Evolutionary conservation across 345 rosid species (phyloP).

Genomic region (Passiflora organensis): DNA sequence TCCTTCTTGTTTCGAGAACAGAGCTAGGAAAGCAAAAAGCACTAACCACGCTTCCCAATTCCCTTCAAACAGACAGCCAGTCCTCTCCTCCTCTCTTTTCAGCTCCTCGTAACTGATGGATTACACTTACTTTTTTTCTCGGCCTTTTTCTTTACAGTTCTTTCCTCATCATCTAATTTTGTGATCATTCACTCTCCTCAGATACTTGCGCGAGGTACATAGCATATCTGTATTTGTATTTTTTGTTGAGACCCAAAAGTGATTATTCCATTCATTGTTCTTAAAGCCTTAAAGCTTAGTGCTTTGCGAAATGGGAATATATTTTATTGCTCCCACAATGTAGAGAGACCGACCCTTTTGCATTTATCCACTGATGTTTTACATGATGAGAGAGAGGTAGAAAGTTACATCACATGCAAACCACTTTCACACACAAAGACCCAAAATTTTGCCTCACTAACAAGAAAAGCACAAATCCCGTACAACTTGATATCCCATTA

Average conservation of each 20-base stretch:
- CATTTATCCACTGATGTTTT: conserved; percentile 32
- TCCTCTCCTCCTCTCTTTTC: conserved; percentile 22
- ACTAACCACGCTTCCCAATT: conserved; percentile 31
- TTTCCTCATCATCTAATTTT: conserved; percentile 14
- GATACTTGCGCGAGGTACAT: conserved; percentile 13
- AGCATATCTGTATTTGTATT: conserved; percentile 5
- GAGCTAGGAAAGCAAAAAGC: conserved; percentile 4
- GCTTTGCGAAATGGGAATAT: conserved; percentile 13
- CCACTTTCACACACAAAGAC: conserved; percentile 44
- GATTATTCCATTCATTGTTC: conserved; percentile 35
- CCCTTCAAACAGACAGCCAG: conserved; percentile 56
- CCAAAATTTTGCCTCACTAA: conserved; percentile 46
- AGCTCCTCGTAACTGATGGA: conserved; percentile 29
- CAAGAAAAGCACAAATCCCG: conserved; percentile 68
- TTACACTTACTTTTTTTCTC: conserved; percentile 13
- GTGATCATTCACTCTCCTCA: conserved; percentile 2
- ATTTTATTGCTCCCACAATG: conserved; percentile 17
- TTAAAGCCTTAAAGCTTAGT: conserved; percentile 18
- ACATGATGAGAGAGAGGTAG: conserved; percentile 8
- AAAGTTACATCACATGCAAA: conserved; percentile 56
- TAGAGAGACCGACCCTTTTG: conserved; percentile 11
- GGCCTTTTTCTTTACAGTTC: conserved; percentile 4
- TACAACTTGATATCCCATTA: conserved; percentile 12
- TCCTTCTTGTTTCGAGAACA: conserved; percentile 22
- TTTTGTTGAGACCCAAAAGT: conserved; percentile 24